These are phyloP conservation scores for Rubus idaeus DNA, from an alignment of 306 rosid species.

Conservation along the genomic window DNA sequence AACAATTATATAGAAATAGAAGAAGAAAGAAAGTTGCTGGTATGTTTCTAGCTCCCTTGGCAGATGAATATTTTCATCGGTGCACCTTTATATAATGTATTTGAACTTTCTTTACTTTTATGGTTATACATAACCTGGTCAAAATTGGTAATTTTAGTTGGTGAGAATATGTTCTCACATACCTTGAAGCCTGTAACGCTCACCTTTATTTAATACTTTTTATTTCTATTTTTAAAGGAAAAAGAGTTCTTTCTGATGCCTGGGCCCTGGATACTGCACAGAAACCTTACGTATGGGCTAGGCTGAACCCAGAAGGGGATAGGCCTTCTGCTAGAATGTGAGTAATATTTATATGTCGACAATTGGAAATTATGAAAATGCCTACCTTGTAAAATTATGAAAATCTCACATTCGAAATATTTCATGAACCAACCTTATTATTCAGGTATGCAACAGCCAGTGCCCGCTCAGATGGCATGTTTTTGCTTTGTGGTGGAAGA, in stretches of 20 bases:
- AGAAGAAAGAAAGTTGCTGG: not conserved
- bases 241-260: constrained; percentile 87
- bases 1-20: not conserved
- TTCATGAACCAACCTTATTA: constrained; percentile 31
- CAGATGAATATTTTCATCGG: not conserved
- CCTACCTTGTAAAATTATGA: constrained; percentile 4
- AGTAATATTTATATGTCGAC: constrained; percentile 39
- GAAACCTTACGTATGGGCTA: constrained; percentile 94
- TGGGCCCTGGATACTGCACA: constrained; percentile 98
- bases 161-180: constrained; percentile 20
- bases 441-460: constrained; percentile 99
- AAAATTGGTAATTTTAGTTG: constrained; percentile 8
- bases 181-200: constrained; percentile 16
- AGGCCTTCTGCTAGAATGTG: constrained; percentile 98
- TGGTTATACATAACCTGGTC: not conserved
- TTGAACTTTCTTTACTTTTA: not conserved
- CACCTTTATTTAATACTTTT: not conserved
- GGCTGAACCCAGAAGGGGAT: constrained; percentile 92
- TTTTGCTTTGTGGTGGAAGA: constrained; percentile 98
- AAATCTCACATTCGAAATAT: constrained; percentile 1
- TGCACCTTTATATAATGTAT: not conserved
- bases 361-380: constrained; percentile 15
- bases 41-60: constrained; percentile 4
- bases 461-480: constrained; percentile 99
- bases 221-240: constrained; percentile 53